phyloP scores from a whole-genome alignment of 2,329 filamentous ascomycete genomes.

The Alternaria solani region DNA sequence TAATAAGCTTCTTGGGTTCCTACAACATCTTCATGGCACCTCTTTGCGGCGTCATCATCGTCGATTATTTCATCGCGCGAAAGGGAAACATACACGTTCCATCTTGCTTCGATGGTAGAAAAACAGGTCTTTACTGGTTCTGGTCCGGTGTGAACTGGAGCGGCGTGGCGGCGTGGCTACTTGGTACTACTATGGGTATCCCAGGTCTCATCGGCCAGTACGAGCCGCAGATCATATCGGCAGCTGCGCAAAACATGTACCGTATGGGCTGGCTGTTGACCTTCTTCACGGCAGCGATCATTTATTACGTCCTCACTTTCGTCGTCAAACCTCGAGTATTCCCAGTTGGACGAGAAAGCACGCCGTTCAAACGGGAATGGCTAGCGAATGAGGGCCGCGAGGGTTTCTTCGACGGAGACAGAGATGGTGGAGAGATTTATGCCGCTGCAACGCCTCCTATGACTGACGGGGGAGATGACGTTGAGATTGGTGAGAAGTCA shows the following conservation, averaged over 20 bases:
- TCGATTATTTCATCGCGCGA: slow-evolving; percentile 50
- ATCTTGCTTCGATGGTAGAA: slow-evolving; percentile 44
- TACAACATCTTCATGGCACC: slow-evolving; percentile 42
- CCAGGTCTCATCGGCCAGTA: slow-evolving; percentile 45
- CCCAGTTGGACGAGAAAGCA: slow-evolving; percentile 29
- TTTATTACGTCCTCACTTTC: slow-evolving; percentile 36
- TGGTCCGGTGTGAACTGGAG: slow-evolving; percentile 44
- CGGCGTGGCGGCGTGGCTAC: slow-evolving; percentile 42
- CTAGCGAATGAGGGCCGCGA: slow-evolving; percentile 37
- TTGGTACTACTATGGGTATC: slow-evolving; percentile 45
- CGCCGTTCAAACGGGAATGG: slow-evolving; percentile 28
- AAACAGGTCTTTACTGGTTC: slow-evolving; percentile 43
- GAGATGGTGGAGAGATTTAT: slow-evolving; percentile 19
- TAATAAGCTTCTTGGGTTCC: slow-evolving; percentile 25
- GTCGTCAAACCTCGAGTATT: slow-evolving; percentile 30
- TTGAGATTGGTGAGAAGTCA: slow-evolving; percentile 21
- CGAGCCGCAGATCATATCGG: slow-evolving; percentile 42
- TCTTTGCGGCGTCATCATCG: slow-evolving; percentile 52
- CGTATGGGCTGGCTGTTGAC: slow-evolving; percentile 48
- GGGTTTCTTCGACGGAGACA: slow-evolving; percentile 44
- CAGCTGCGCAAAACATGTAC: slow-evolving; percentile 47
- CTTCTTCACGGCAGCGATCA: slow-evolving; percentile 33
- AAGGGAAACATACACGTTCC: slow-evolving; percentile 55
- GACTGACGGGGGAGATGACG: slow-evolving; percentile 18
- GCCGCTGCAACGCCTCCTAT: slow-evolving; percentile 24